phyloP scores from a whole-genome alignment of 164 flowering plant genomes.

The Vitis rotundifolia region DNA sequence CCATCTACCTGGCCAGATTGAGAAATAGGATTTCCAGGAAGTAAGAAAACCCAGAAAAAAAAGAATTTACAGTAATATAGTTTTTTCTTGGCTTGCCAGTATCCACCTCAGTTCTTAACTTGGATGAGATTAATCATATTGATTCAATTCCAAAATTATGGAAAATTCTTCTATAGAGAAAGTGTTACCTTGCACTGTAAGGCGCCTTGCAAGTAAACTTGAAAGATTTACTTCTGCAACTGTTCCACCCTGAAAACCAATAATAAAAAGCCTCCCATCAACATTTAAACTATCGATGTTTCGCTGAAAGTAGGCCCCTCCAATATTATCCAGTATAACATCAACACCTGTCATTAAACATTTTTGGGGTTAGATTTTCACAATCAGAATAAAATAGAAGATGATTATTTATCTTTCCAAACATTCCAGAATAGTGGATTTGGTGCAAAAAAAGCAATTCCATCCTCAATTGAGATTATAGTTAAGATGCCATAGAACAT shows the following conservation, averaged over 20 bases:
- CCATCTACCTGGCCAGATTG: too few species aligned
- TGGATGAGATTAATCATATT: too few species aligned
- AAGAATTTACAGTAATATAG: too few species aligned
- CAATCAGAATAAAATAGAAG: not conserved
- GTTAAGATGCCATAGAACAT: constrained; percentile 1
- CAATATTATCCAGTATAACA: constrained; percentile 83
- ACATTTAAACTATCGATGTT: constrained; percentile 75
- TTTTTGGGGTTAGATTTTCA: not conserved
- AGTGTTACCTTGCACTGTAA: constrained; percentile 82
- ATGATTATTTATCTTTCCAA: not conserved
- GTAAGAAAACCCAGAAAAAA: too few species aligned
- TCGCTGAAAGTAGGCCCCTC: constrained; percentile 72
- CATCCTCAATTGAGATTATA: not conserved
- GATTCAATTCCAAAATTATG: too few species aligned
- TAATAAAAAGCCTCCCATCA: constrained; percentile 88
- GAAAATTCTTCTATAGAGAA: too few species aligned
- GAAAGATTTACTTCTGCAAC: constrained; percentile 56
- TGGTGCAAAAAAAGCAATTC: not conserved
- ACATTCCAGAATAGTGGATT: constrained; percentile 4
- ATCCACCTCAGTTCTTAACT: too few species aligned
- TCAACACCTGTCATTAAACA: constrained; percentile 63
- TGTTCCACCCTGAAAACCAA: constrained; percentile 72
- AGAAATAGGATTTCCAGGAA: too few species aligned
- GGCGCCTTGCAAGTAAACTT: constrained; percentile 67
- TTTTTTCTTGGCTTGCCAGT: too few species aligned